These are phyloP conservation scores for Saccharomycopsis hybrid DNA, from an alignment of 1,139 yeast genomes.

Conservation along the genomic window DNA sequence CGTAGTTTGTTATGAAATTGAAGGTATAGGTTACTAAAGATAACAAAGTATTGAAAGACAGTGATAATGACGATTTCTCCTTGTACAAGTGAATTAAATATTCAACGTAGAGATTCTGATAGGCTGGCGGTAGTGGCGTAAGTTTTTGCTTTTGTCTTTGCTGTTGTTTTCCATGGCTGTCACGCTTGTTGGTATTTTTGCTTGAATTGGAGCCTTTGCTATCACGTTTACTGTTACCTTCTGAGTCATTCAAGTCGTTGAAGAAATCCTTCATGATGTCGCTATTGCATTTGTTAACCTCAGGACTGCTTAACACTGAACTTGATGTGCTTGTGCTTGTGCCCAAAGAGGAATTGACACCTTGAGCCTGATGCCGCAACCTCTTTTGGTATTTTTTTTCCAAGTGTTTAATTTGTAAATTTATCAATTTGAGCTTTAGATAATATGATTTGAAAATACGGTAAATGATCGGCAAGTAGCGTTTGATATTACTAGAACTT, in stretches of 20 bases:
- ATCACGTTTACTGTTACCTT: too few relatives aligned
- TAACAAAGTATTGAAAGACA: slow-evolving; percentile 11
- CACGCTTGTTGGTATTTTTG: neutral
- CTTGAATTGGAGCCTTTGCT: neutral
- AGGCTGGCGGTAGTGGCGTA: neutral
- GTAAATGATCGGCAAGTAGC: neutral
- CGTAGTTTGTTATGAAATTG: slow-evolving; percentile 6
- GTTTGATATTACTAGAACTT: neutral
- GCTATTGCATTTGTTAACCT: too few relatives aligned
- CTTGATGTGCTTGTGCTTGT: neutral
- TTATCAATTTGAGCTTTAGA: neutral
- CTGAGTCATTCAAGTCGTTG: neutral
- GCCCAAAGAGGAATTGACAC: too few relatives aligned
- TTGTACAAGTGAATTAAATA: slow-evolving; percentile 13
- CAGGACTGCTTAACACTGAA: too few relatives aligned
- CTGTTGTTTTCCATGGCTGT: neutral
- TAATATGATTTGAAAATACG: neutral
- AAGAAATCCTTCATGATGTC: too few relatives aligned
- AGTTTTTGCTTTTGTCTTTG: neutral
- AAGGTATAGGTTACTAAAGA: slow-evolving; percentile 4
- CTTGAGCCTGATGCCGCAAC: neutral
- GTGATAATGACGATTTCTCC: slow-evolving; percentile 7
- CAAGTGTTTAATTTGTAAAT: slow-evolving; percentile 3
- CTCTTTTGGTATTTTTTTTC: slow-evolving; percentile 4
- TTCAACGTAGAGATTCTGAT: slow-evolving; percentile 14